Conservation (phyloP, 768 basidiomycete genomes). For the Agrocybe pediades region DNA sequence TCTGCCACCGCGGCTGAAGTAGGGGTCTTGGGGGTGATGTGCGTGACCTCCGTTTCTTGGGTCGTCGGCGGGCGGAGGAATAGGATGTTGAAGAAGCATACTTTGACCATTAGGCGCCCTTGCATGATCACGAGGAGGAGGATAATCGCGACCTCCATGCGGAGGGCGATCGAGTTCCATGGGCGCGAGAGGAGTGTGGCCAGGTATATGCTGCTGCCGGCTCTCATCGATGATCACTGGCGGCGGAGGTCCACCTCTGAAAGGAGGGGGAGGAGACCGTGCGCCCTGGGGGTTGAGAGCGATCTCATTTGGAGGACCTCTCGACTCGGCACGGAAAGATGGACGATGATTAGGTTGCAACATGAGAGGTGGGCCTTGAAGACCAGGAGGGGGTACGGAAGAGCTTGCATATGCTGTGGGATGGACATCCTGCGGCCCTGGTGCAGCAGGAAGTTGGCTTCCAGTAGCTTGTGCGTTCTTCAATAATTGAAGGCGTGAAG, state of each 20-base stretch:
- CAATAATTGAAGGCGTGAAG: slow-evolving; percentile 75
- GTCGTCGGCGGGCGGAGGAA: slow-evolving; percentile 60
- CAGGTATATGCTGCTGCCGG: slow-evolving; percentile 62
- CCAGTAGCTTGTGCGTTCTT: slow-evolving; percentile 80
- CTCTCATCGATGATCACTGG: slow-evolving; percentile 79
- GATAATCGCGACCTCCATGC: slow-evolving; percentile 52
- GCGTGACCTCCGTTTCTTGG: slow-evolving; percentile 43
- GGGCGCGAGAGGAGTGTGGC: slow-evolving; percentile 74
- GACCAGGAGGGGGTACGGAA: slow-evolving; percentile 68
- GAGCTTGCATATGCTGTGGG: slow-evolving; percentile 91
- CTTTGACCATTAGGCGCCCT: slow-evolving; percentile 59
- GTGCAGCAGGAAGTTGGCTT: slow-evolving; percentile 78
- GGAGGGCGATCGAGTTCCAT: slow-evolving; percentile 73
- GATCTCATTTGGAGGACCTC: slow-evolving; percentile 59
- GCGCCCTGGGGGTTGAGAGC: slow-evolving; percentile 59
- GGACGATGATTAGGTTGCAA: slow-evolving; percentile 56
- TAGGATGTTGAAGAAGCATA: slow-evolving; percentile 66
- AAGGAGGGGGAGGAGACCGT: slow-evolving; percentile 58
- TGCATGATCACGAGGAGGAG: slow-evolving; percentile 44
- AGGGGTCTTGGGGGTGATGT: slow-evolving; percentile 54
- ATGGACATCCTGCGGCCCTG: slow-evolving; percentile 93
- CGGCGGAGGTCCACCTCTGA: slow-evolving; percentile 82
- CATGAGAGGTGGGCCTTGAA: slow-evolving; percentile 68
- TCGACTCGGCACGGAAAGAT: slow-evolving; percentile 66
- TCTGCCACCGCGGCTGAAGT: slow-evolving; percentile 51